Evolutionary conservation across 495 filamentous ascomycete species (phyloP), one percentile per base, ranked within the genome.

Genomic region (Hypoxylon crocopeplum): DNA sequence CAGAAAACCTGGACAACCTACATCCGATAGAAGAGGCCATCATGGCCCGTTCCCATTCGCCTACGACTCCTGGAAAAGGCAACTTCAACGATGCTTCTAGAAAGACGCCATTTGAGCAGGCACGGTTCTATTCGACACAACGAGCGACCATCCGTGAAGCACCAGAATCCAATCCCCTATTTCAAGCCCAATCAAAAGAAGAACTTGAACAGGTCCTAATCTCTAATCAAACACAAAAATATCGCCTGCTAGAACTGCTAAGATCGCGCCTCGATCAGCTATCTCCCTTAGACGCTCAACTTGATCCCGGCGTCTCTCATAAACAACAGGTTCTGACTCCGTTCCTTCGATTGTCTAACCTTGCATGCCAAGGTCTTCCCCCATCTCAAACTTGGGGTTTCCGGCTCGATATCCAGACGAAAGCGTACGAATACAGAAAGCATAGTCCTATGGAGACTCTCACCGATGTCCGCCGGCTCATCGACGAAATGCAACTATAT

Each of bases 1-100:
- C 51, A 29, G 61, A 52, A 52, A 49, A 53, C 5, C 39, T 48
- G 59, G 55, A 50, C 49, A 49, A 60, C 41, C 39, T 52, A 48
- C 60, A 57, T 57, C 68, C 45, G 10, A 62, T 58, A 41, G 70
- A 67, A 57, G 66, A 66, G 51, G 67, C 68, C 42, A 71, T 70
- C 11, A 32, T 66, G 42, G 66, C 48, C 25, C 56, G 45, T 20
- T 56, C 66, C 6, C 47, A 46, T n/a, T 57, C 51, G 0, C 47
- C 54, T 24, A n/a, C 45, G 22, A 32, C 5, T 29, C 38, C 50
- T 16, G 7, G 41, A 17, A 45, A 44, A 11, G 21, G 19, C 7
- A 51, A 45, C 13, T 58, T 58, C 52, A 45, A 50, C 19, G 29
- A 59, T 34, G 37, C 57, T 24, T 56, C 34, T 3, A 62, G 40